A percentile compares a stretch with the other conserved stretches of the same genome.
Conservation (phyloP, 2,329 filamentous ascomycete species). For the Ceratocystis huliohia region DNA sequence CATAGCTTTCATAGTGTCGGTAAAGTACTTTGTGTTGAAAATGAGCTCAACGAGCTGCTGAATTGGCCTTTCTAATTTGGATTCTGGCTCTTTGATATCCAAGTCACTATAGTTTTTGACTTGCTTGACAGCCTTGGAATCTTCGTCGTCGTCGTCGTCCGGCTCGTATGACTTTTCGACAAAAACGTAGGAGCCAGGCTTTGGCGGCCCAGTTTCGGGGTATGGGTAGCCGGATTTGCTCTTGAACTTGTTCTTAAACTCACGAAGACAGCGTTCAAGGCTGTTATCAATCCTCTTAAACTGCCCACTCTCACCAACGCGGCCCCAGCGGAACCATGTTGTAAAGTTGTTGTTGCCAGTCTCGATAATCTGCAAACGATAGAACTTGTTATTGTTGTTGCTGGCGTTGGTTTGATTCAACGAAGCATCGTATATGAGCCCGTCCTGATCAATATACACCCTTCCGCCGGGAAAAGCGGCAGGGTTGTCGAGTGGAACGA, state of each 20-base stretch:
- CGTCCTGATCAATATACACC: constrained; percentile 54
- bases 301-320: constrained; percentile 52
- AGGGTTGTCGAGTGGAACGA: constrained; percentile 40
- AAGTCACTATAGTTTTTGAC: constrained; percentile 27
- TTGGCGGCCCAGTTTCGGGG: constrained; percentile 44
- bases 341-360: constrained; percentile 11
- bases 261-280: constrained; percentile 34
- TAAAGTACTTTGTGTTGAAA: constrained; percentile 65
- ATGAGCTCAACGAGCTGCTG: constrained; percentile 67
- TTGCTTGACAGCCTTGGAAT: constrained; percentile 22
- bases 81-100: constrained; percentile 28
- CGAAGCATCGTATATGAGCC: constrained; percentile 63
- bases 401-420: constrained; percentile 64
- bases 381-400: constrained; percentile 74
- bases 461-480: constrained; percentile 30
- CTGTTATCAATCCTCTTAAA: constrained; percentile 33
- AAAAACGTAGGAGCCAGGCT: constrained; percentile 62
- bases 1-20: constrained; percentile 49
- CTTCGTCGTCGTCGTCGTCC: constrained; percentile 46
- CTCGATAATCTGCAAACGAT: constrained; percentile 50
- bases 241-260: constrained; percentile 51
- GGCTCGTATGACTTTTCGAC: constrained; percentile 65
- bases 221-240: constrained; percentile 47
- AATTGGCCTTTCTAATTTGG: constrained; percentile 41
- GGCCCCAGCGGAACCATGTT: constrained; percentile 68